Evolutionary conservation across 371 early-diverging fungal genomes (phyloP), one percentile per base, ranked within the genome.

Genomic region (Mucor racemosus): DNA sequence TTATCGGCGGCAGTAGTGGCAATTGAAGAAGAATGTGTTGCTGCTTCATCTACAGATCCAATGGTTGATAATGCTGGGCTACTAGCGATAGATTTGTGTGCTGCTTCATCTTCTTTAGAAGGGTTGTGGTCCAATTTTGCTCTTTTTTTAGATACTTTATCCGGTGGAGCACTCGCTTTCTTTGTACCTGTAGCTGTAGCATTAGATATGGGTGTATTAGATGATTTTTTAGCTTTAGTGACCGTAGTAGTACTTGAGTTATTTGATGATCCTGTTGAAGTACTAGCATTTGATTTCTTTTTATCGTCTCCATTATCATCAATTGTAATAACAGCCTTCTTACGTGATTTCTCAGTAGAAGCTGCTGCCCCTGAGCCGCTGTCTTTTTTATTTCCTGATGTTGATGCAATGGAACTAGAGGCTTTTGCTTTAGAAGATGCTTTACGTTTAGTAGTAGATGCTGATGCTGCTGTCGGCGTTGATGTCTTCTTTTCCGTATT

Each of bases 381-480:
- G 34, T 64, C 55, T 11, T 57, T n/a, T 13, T 38, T 64, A 5
- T 19, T 36, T 36, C 58, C 58, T 54, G 60, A 11, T 50, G 62
- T 15, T 15, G 38, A 19, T 31, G 60, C 7, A 7, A 5, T 33
- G 17, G 58, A 58, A 7, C 14, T 5, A 2, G 54, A 38, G 3
- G 54, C 9, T 48, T 71, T 75, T 41, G 67, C 53, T 54, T 57
- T 62, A 5, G 70, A 34, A 10, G 70, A 39, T 26, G 70, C 39
- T 62, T 58, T 67, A 11, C 72, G 67, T 60, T 64, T 65, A 3
- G 60, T 13, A 14, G 65, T 14, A 15, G 59, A 36, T 53, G 31
- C 33, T 21, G 48, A 3, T 31, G 38, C n/a, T 53, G 21, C 15
- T 39, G 33, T 13, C 31, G 38, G 36, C 5, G 39, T 50, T 7